Base-by-base conservation (phyloP, 2,329 filamentous ascomycete genomes). In the Leptodontidium sp. region DNA sequence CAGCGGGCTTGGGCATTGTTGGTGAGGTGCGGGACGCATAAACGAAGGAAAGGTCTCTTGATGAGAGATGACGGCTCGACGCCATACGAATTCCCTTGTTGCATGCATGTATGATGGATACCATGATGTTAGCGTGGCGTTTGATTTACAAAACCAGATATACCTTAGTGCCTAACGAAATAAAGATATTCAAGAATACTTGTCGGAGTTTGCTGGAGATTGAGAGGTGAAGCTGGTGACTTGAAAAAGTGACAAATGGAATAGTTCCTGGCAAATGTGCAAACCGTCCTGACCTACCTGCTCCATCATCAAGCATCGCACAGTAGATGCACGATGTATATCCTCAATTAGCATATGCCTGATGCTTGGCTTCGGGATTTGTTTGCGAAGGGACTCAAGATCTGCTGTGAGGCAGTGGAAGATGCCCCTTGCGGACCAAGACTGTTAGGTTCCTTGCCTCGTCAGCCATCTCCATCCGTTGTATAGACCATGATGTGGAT, bases 71-170 rank as follows among this genome's bases (percentile, higher is more conserved):
- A 72, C 64, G 74, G 73, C 74, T 72, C 65, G 64, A 76, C 66
- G 75, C 73, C 71, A 68, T 38, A 76, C 75, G 74, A 76, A 73
- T 76, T 72, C 75, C 70, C 57, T 75, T 74, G 50, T 26, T 55
- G 71, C 59, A 65, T 55, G 71, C 61, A 64, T 71, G 68, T 74
- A 70, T 62, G 62, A 70, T 68, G 67, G 74, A 77, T 78, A 78
- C 74, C 75, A 77, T 75, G 73, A 75, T 73, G 64, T 77, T 77
- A 77, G 75, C 74, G 76, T 52, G 72, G 75, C 74, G 71, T 75
- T 75, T 69, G 47, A 65, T 68, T 63, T 59, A 53, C 17, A 21
- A 4, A 32, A 63, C 52, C 57, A 74, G 52, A 75, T 77, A 76
- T 75, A 74, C 71, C 74, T 76, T 75, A 73, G 70, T 74, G 55